Base-by-base conservation (phyloP, 768 basidiomycete species). In the Pisolithus tinctorius region DNA sequence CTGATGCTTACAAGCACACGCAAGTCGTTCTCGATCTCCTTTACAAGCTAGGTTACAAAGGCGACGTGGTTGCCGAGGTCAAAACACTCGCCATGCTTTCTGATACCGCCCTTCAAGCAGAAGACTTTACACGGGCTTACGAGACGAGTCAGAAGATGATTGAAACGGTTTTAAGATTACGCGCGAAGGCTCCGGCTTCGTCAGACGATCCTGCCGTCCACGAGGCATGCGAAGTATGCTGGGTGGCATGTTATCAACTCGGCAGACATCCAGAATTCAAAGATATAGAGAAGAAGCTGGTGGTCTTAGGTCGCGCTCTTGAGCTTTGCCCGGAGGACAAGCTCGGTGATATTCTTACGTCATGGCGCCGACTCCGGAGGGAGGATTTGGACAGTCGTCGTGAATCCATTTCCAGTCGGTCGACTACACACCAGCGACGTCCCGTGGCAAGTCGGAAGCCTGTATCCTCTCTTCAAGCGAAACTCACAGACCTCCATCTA, bases 11-110 rank as follows among this genome's bases (percentile, higher is more conserved):
- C 70, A 89, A 88, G 55, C 93, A 98, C 63, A 82, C 88, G 1
- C 85, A 94, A 60, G 86, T 98, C 51, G 84, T 99, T 45, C 77
- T 98, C 17, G 94, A 97, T 46, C 80, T 99, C 34, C 81, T 86
- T 14, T 74, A 83, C 68, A 96, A 95, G 69, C 83, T 99, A 7
- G 94, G 95, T 0, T 91, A 77, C 69, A 64, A 79, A 47, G 73
- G 75, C 31, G 85, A 95, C 56, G 63, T 73, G 3, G 77, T 81
- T n/a, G 90, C 90, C 2, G 83, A 89, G 64, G 82, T 88, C 46
- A 86, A 90, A 61, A 78, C 83, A 1, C 75, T 92, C 41, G 88
- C 91, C 41, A 97, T 97, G 95, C 76, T 98, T 23, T 84, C 85
- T 9, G 90, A 92, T 54, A 84, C 91, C 2, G 93, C 93, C 0